Conservation (phyloP, 106 monocot genomes). For the Narthecium ossifragum region DNA sequence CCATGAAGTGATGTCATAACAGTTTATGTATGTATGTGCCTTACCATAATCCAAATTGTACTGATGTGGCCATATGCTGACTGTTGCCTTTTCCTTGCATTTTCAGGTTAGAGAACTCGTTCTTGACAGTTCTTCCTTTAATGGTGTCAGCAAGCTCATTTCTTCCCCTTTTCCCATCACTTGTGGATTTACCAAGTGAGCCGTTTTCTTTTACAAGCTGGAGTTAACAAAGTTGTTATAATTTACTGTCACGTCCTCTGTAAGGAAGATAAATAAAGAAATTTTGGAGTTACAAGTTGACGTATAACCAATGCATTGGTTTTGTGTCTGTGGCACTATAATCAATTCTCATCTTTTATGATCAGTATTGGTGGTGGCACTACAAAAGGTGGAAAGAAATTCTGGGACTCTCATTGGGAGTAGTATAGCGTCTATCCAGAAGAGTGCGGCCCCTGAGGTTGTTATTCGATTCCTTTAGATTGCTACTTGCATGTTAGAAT, state of each 20-base stretch:
- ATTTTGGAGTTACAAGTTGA: not conserved
- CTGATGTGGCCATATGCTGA: no score
- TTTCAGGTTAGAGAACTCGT: constrained; percentile 69
- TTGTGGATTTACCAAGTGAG: constrained; percentile 85
- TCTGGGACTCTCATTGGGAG: constrained; percentile 89
- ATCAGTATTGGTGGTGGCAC: constrained; percentile 78
- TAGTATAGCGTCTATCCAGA: constrained; percentile 95
- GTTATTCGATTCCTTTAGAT: not conserved
- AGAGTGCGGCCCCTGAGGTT: constrained; percentile 94
- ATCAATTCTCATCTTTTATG: not conserved
- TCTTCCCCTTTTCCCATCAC: constrained; percentile 92
- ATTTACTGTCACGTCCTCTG: not conserved
- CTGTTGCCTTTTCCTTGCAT: no score
- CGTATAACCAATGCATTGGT: not conserved
- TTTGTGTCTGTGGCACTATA: not conserved
- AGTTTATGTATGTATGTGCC: no score
- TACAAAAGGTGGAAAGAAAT: constrained; percentile 84
- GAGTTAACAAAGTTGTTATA: no score
- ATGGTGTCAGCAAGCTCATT: constrained; percentile 87
- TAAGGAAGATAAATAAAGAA: not conserved
- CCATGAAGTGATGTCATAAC: no score
- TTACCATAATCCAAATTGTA: no score
- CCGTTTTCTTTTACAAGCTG: constrained; percentile 3
- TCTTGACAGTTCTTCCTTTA: constrained; percentile 58
- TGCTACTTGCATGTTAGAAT: not conserved